Evolutionary conservation across 2,329 filamentous ascomycete species (phyloP).

Genomic region (Pseudocercospora fuligena): DNA sequence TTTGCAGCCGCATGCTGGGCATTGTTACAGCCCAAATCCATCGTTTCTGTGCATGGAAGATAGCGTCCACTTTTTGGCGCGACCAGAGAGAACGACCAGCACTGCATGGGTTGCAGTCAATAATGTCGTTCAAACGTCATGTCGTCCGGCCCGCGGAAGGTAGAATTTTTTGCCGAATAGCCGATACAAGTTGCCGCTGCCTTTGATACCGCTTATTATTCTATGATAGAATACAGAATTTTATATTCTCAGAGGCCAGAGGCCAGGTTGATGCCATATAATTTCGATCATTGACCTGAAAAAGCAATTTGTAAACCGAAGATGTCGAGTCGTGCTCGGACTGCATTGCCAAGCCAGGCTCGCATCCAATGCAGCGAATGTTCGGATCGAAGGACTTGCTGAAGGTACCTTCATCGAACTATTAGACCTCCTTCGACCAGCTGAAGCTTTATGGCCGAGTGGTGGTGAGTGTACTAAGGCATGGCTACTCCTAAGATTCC

Average conservation of each 20-base stretch:
- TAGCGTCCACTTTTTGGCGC: too few relatives aligned
- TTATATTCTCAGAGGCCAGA: neutral
- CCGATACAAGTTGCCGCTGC: too few relatives aligned
- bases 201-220: neutral
- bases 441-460: neutral
- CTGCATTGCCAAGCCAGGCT: too few relatives aligned
- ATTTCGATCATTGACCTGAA: neutral
- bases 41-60: too few relatives aligned
- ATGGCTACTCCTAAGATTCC: slow-evolving; percentile 37
- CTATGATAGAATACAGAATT: neutral
- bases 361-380: neutral
- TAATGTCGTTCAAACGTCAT: neutral
- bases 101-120: neutral
- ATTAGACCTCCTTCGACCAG: neutral
- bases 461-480: neutral
- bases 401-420: neutral
- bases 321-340: neutral
- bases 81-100: too few relatives aligned
- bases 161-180: too few relatives aligned
- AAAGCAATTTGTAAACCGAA: neutral
- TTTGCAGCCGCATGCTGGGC: too few relatives aligned
- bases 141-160: too few relatives aligned
- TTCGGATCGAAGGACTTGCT: neutral
- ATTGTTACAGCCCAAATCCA: too few relatives aligned
- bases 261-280: neutral